Percentiles rank a stretch among this genome's conserved stretches.
Conservation (phyloP, 2,329 filamentous ascomycete species). For the Cytospora schulzeri region DNA sequence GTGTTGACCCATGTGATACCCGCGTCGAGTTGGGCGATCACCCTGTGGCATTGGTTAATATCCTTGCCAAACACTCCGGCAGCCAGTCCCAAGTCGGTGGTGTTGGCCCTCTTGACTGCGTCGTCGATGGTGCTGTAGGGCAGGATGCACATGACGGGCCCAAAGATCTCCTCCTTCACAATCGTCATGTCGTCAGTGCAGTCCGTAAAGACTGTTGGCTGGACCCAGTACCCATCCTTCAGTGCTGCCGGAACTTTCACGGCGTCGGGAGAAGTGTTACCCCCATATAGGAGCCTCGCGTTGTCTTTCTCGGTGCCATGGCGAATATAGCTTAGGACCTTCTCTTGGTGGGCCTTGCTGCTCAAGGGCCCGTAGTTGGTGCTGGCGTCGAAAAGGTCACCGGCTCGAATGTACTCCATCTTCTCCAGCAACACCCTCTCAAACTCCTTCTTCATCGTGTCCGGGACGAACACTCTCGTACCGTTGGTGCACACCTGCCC, state of each 20-base stretch:
- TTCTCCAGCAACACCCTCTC: constrained; percentile 71
- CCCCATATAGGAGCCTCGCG: constrained; percentile 74
- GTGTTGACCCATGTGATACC: constrained; percentile 93
- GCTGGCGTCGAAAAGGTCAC: constrained; percentile 68
- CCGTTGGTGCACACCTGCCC: constrained; percentile 94
- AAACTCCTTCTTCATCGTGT: constrained; percentile 65
- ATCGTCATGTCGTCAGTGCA: constrained; percentile 84
- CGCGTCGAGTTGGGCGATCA: constrained; percentile 72
- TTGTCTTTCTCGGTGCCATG: constrained; percentile 74
- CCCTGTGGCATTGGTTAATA: constrained; percentile 70
- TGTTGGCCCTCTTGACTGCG: constrained; percentile 72
- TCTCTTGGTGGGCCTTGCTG: constrained; percentile 72
- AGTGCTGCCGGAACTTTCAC: constrained; percentile 49
- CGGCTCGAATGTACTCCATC: constrained; percentile 69
- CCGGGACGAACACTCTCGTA: constrained; percentile 81
- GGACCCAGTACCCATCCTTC: constrained; percentile 76
- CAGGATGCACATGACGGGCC: constrained; percentile 82
- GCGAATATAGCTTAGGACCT: constrained; percentile 75
- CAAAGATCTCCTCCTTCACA: constrained; percentile 82
- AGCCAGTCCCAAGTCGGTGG: constrained; percentile 76
- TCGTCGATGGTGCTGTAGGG: constrained; percentile 72
- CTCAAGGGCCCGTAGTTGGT: constrained; percentile 88
- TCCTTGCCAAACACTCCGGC: constrained; percentile 82
- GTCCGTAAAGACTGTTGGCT: constrained; percentile 82
- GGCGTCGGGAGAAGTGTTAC: constrained; percentile 57